Percentiles rank a stretch among this genome's conserved stretches.
Evolutionary conservation across 2,329 filamentous ascomycete species (phyloP).

Genomic region (Colletotrichum shisoi): DNA sequence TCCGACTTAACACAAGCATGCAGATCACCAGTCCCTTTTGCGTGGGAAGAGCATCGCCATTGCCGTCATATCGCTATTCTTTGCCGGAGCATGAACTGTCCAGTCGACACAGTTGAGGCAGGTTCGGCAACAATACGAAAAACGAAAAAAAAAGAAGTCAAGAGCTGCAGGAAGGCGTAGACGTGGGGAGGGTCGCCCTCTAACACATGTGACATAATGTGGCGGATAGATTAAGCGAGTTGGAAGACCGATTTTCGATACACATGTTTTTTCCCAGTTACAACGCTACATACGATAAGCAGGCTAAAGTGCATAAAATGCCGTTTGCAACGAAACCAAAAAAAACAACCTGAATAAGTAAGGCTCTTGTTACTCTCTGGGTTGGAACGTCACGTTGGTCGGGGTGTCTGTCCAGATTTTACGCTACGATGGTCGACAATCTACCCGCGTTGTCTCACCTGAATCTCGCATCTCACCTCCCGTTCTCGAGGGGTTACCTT

Average conservation of each 20-base stretch:
- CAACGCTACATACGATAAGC: background rate
- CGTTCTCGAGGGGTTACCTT: constrained; percentile 25
- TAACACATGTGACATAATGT: background rate
- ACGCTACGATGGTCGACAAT: constrained; percentile 34
- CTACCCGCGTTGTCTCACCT: constrained; percentile 37
- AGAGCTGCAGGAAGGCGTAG: background rate
- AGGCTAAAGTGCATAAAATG: background rate
- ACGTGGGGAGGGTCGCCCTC: background rate
- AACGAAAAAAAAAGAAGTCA: background rate
- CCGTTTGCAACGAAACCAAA: constrained; percentile 16
- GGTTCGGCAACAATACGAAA: background rate
- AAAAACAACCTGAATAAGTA: constrained; percentile 6
- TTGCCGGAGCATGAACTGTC: background rate
- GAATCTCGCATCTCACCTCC: constrained; percentile 35
- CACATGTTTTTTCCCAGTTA: background rate
- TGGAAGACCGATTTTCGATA: constrained; percentile 26
- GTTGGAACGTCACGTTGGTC: constrained; percentile 9
- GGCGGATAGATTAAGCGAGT: background rate
- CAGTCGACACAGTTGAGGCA: background rate
- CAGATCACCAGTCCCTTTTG: constrained; percentile 32
- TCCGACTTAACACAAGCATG: constrained; percentile 12
- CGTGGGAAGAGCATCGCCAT: constrained; percentile 1
- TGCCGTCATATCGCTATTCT: constrained; percentile 10
- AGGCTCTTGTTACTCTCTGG: constrained; percentile 14
- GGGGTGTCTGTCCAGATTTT: constrained; percentile 4